Evolutionary conservation across 1,284 basidiomycete genomes (phyloP).

Genomic region (Ceratobasidium sp.): DNA sequence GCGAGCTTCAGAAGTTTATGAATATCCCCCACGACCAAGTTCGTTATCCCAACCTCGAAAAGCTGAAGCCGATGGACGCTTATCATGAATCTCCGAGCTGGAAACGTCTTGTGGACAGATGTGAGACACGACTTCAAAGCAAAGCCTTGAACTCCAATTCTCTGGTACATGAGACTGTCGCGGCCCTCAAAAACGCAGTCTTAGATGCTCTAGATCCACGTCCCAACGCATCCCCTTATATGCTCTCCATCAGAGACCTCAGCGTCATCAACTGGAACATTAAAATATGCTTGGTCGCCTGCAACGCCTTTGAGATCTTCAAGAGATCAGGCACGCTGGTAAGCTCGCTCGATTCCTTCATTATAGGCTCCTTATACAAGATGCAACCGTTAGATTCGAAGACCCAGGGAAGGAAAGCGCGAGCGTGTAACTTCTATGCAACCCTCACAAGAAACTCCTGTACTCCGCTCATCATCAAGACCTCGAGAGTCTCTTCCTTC

Average conservation of each 20-base stretch:
- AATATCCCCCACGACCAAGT: not conserved
- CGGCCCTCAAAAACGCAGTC: not conserved
- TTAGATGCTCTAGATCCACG: slow-evolving; percentile 5
- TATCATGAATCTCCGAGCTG: slow-evolving; percentile 3
- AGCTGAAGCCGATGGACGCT: slow-evolving; percentile 11
- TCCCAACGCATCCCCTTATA: not conserved
- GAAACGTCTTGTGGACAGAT: slow-evolving; percentile 14
- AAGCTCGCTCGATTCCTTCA: not conserved
- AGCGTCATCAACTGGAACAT: slow-evolving; percentile 18
- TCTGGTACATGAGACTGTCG: slow-evolving; percentile 25
- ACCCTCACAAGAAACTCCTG: too few relatives aligned
- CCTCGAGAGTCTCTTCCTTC: not conserved
- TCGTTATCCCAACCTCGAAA: slow-evolving; percentile 9
- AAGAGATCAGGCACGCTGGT: not conserved
- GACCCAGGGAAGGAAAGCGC: too few relatives aligned
- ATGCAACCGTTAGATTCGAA: too few relatives aligned
- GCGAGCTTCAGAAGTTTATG: slow-evolving; percentile 19
- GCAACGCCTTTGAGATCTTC: slow-evolving; percentile 15
- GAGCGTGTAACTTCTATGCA: too few relatives aligned
- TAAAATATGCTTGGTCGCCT: slow-evolving; percentile 13
- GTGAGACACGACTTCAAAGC: slow-evolving; percentile 19
- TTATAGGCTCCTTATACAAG: too few relatives aligned
- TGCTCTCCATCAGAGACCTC: slow-evolving; percentile 12
- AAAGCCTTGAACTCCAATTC: not conserved
- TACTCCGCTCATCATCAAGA: too few relatives aligned